These are phyloP conservation scores for Pterulicium gracile DNA, from an alignment of 1,284 basidiomycete species.

Conservation along the genomic window DNA sequence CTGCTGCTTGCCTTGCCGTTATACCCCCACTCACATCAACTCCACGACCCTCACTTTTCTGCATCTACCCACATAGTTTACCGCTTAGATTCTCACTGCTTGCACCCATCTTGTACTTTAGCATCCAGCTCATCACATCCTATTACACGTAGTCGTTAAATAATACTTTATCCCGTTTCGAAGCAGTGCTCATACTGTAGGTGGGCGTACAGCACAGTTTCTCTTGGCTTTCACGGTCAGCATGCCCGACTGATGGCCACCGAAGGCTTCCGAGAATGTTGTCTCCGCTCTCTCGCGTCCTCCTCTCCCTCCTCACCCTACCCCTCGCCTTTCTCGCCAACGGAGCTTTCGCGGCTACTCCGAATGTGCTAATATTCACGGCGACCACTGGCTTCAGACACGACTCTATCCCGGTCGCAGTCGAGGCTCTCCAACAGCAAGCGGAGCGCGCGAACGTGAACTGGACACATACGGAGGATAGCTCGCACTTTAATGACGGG, in stretches of 20 bases:
- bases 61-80: no score
- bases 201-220: no score
- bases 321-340: slow-evolving; percentile 7
- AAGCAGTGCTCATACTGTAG: no score
- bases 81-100: no score
- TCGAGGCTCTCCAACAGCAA: slow-evolving; percentile 26
- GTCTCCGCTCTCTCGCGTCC: background rate
- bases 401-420: slow-evolving; percentile 67
- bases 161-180: no score
- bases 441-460: slow-evolving; percentile 32
- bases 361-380: slow-evolving; percentile 41
- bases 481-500: slow-evolving; percentile 42
- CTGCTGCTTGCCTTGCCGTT: background rate
- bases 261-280: no score
- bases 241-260: no score
- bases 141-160: no score
- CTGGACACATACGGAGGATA: slow-evolving; percentile 62
- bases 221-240: no score
- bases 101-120: background rate
- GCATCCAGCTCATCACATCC: no score
- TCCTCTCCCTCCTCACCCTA: slow-evolving; percentile 6
- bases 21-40: background rate
- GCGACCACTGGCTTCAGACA: slow-evolving; percentile 49
- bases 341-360: slow-evolving; percentile 11
- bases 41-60: no score